phyloP scores from a whole-genome alignment of 2,329 filamentous ascomycete genomes.

The Berkeleyomyces rouxiae region DNA sequence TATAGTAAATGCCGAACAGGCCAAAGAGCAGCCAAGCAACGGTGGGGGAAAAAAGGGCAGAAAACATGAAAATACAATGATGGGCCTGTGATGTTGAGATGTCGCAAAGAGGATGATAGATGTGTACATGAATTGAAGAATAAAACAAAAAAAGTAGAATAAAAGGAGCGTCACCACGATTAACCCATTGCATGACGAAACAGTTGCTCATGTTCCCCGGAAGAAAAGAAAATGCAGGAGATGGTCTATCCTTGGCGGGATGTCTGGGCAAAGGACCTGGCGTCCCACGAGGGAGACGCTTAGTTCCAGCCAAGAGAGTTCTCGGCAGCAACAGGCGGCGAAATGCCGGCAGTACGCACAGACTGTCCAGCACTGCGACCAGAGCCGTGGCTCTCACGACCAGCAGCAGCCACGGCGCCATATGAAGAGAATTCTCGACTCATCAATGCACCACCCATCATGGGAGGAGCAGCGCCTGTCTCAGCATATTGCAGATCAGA shows the following conservation, averaged over 20 bases:
- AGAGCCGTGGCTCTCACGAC: slow-evolving; percentile 47
- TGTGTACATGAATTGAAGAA: slow-evolving; percentile 5
- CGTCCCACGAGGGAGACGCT: slow-evolving; percentile 9
- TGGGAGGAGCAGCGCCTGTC: slow-evolving; percentile 34
- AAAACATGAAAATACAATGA: not conserved
- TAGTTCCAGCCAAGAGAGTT: slow-evolving; percentile 94
- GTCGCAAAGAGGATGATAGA: not conserved
- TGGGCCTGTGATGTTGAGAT: not conserved
- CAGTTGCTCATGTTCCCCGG: not conserved
- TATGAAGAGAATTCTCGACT: slow-evolving; percentile 40
- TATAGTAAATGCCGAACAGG: not conserved
- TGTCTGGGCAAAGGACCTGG: not conserved
- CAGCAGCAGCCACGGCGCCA: slow-evolving; percentile 29
- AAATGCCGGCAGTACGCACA: slow-evolving; percentile 51
- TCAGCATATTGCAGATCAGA: slow-evolving; percentile 32
- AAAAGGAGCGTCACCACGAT: slow-evolving; percentile 1
- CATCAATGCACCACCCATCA: slow-evolving; percentile 54
- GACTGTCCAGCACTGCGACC: slow-evolving; percentile 40
- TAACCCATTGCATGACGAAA: slow-evolving; percentile 8
- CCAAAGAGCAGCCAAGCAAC: not conserved
- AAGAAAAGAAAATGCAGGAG: not conserved
- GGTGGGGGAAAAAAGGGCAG: not conserved
- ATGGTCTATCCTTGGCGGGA: not conserved
- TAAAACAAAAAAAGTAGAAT: not conserved
- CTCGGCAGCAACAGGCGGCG: slow-evolving; percentile 77